These are phyloP conservation scores for Picochlorum sp. DNA, from an alignment of 139 green algal species.

Conservation along the genomic window DNA sequence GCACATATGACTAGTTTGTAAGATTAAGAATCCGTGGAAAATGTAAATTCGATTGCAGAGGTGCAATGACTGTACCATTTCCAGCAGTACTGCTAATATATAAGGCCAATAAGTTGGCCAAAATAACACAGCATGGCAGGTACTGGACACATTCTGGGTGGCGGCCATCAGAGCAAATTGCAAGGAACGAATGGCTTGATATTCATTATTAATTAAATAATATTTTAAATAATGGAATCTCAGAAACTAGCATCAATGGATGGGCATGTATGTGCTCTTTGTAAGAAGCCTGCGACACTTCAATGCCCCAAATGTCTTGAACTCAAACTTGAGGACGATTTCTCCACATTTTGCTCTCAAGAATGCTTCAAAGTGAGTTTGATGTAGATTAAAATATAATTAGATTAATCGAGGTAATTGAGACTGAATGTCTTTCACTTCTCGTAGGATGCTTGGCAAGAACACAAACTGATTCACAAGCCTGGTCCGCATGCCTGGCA, in stretches of 20 bases:
- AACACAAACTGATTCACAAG: constrained; percentile 73
- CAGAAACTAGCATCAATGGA: not conserved
- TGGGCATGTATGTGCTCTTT: constrained; percentile 40
- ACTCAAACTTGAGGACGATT: constrained; percentile 54
- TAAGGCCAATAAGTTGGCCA: too few species aligned
- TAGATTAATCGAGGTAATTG: constrained; percentile 21
- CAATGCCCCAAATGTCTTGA: constrained; percentile 89
- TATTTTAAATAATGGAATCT: not conserved
- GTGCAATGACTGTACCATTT: too few species aligned
- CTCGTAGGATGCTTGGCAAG: constrained; percentile 53
- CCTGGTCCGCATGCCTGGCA: constrained; percentile 45
- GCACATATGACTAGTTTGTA: too few species aligned
- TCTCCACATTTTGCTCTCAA: constrained; percentile 80
- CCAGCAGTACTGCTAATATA: too few species aligned
- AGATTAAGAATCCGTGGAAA: too few species aligned
- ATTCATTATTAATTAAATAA: not conserved
- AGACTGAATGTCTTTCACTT: not conserved
- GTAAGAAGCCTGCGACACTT: constrained; percentile 64
- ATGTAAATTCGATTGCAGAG: too few species aligned
- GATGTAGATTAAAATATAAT: not conserved
- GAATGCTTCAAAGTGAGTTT: constrained; percentile 87
- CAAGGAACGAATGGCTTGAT: too few species aligned
- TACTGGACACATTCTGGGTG: too few species aligned
- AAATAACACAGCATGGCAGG: too few species aligned
- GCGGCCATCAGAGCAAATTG: too few species aligned